These are phyloP conservation scores for Inga oerstediana DNA, from an alignment of 306 rosid genomes.

Conservation along the genomic window DNA sequence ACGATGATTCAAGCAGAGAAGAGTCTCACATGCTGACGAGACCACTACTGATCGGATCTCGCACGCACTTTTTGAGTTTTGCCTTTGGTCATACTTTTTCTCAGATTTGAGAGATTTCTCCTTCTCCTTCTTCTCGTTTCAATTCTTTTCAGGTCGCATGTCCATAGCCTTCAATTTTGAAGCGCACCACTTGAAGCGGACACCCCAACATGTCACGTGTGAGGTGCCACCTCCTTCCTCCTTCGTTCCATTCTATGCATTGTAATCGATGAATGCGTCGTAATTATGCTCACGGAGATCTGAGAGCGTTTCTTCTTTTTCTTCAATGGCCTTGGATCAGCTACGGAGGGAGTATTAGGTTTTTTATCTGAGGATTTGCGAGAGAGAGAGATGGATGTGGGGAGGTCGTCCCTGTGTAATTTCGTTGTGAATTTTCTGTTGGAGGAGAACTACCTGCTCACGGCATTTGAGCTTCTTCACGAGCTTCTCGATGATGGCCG, in stretches of 20 bases:
- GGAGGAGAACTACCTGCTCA: conserved; percentile 86
- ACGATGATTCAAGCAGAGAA: neutral
- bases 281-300: conserved; percentile 34
- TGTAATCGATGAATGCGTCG: neutral
- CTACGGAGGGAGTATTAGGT: conserved; percentile 4
- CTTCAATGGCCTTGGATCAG: conserved; percentile 46
- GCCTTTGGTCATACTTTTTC: neutral
- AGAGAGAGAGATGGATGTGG: conserved; percentile 67
- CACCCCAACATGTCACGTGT: neutral
- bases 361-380: conserved; percentile 33
- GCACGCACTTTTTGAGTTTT: neutral
- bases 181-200: neutral
- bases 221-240: neutral
- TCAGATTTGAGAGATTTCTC: neutral
- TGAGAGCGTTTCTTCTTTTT: neutral
- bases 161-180: neutral
- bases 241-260: neutral
- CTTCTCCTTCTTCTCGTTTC: neutral
- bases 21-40: neutral
- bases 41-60: neutral
- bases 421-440: conserved; percentile 95
- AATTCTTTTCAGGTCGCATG: neutral
- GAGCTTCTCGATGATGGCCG: conserved; percentile 97
- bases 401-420: conserved; percentile 95
- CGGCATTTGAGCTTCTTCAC: conserved; percentile 98